A percentile compares a stretch with the other conserved stretches of the same genome.
Conservation (phyloP, 768 basidiomycete genomes). For the Ramaria sp. region DNA sequence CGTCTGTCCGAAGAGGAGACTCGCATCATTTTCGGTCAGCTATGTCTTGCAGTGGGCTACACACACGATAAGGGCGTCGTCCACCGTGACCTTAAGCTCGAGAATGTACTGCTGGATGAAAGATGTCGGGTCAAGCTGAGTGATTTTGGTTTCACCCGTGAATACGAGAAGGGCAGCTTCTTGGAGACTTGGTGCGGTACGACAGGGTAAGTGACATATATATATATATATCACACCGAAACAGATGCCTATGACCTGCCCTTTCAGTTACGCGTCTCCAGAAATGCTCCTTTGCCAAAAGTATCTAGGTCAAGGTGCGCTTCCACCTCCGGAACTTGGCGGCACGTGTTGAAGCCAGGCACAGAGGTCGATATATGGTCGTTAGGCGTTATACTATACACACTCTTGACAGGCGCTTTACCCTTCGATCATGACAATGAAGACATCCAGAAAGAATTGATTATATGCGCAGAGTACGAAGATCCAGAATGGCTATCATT, state of each 20-base stretch:
- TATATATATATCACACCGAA: neutral
- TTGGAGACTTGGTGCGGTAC: slow-evolving; percentile 96
- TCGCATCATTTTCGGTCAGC: slow-evolving; percentile 85
- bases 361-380: slow-evolving; percentile 96
- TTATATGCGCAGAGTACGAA: slow-evolving; percentile 79
- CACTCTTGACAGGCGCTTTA: slow-evolving; percentile 77
- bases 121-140: slow-evolving; percentile 86
- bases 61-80: slow-evolving; percentile 89
- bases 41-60: slow-evolving; percentile 88
- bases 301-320: slow-evolving; percentile 81
- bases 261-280: slow-evolving; percentile 58
- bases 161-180: slow-evolving; percentile 65
- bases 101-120: slow-evolving; percentile 90
- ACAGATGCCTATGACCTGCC: neutral
- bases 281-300: slow-evolving; percentile 84
- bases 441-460: slow-evolving; percentile 67
- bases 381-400: slow-evolving; percentile 84
- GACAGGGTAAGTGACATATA: slow-evolving; percentile 42
- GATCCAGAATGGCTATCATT: slow-evolving; percentile 87
- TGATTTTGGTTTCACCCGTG: slow-evolving; percentile 91
- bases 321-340: neutral
- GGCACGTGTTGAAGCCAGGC: slow-evolving; percentile 11
- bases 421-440: slow-evolving; percentile 92
- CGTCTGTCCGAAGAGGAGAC: slow-evolving; percentile 78
- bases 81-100: slow-evolving; percentile 92